Evolutionary conservation across 371 early-diverging fungal species (phyloP), one percentile per base, ranked within the genome.

Genomic region (Coemansia sp.): DNA sequence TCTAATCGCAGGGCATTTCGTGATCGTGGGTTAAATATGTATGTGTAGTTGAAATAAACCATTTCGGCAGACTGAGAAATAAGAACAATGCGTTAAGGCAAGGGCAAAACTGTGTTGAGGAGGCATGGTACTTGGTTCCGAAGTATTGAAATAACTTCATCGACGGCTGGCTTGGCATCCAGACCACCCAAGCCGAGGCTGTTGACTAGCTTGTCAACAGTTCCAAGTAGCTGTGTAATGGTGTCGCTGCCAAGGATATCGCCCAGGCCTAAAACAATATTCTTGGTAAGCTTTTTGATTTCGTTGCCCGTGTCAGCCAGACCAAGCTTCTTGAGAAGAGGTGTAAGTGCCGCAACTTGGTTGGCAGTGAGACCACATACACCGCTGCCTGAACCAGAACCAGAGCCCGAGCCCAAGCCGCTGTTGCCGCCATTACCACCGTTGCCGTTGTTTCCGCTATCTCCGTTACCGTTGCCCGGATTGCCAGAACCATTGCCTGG

Each of bases 111-210:
- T 1, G 75, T 75, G 55, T 75, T 71, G 58, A 75, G 67, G 29
- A 75, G 58, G 40, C 75, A 75, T 0, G 75, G 75, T 4, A 71
- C 65, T 46, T 75, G 75, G 61, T 75, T 71, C 29, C 75, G 71
- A 21, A 75, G 65, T 29, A 75, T 41, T 7, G 75, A 70, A 26
- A 71, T 58, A 12, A 75, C 56, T 40, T 75, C 76, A 19, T 67
- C 54, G 41, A 75, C 64, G 5, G 65, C 76, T 3, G 76, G 76
- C 58, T 64, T 70, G 12, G 60, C 53, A 46, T 75, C 61, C 49
- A 75, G 61, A 36, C 76, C 76, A 17, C 67, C 76, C n/a, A 75
- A 67, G 4, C 76, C 76, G 60, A 75, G 71, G 19, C 56, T 58
- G 23, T 66, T 53, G n/a, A 75, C 61, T 6, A 75, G 67, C 12